A percentile compares a stretch with the other conserved stretches of the same genome.
Conservation (phyloP, 441 rosid species). For the Gossypium schwendimanii region DNA sequence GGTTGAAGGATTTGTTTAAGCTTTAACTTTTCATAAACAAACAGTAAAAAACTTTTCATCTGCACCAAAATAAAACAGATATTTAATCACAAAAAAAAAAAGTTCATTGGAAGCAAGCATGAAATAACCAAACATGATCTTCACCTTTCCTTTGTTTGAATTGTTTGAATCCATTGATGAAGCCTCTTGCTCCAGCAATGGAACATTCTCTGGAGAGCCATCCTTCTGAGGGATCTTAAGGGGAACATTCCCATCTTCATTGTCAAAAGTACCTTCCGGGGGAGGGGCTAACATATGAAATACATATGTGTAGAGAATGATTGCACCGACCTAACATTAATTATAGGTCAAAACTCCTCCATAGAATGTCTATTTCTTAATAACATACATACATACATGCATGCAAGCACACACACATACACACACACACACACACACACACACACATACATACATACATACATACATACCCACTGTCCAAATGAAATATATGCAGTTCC, state of each 20-base stretch:
- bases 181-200: conserved; percentile 47
- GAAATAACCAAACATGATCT: conserved; percentile 10
- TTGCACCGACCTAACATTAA: conserved; percentile 85
- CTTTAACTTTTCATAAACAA: conserved; percentile 67
- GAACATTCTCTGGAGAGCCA: conserved; percentile 49
- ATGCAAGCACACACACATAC: too few species aligned
- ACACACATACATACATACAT: background rate
- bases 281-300: conserved; percentile 91
- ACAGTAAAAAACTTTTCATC: conserved; percentile 44
- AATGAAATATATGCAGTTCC: conserved; percentile 94
- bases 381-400: conserved; percentile 27
- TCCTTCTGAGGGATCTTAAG: conserved; percentile 43
- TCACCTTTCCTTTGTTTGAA: conserved; percentile 53
- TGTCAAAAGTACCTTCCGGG: conserved; percentile 73
- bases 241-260: conserved; percentile 47
- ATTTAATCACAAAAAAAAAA: background rate
- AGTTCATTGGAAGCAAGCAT: background rate
- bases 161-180: conserved; percentile 27
- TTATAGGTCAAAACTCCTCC: background rate
- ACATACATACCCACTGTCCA: conserved; percentile 81
- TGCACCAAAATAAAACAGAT: conserved; percentile 23
- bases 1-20: conserved; percentile 94
- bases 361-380: background rate
- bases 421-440: fast-evolving
- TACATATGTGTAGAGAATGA: conserved; percentile 86